A percentile compares a stretch with the other conserved stretches of the same genome.
phyloP scores from a whole-genome alignment of 2,329 filamentous ascomycete species.

The Ampelomyces quisqualis region DNA sequence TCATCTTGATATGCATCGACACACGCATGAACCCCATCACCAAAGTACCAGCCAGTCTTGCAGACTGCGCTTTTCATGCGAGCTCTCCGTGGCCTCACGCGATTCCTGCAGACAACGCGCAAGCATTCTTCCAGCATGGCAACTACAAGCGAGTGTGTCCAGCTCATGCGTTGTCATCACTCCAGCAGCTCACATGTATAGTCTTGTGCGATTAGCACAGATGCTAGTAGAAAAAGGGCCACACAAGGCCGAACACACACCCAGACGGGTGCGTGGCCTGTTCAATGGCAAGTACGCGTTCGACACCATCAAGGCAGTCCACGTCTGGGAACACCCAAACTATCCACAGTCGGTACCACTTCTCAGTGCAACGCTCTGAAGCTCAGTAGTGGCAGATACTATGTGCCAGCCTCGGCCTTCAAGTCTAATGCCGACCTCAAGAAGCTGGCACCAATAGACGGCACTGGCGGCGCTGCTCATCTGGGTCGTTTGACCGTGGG shows the following conservation, averaged over 20 bases:
- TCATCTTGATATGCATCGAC: slow-evolving; percentile 1
- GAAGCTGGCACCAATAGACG: slow-evolving; percentile 13
- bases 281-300: slow-evolving; percentile 37
- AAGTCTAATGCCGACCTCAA: slow-evolving; percentile 19
- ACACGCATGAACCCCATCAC: not conserved
- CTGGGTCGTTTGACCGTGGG: slow-evolving; percentile 25
- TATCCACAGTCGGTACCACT: slow-evolving; percentile 36
- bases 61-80: not conserved
- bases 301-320: slow-evolving; percentile 35
- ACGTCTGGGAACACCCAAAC: slow-evolving; percentile 44
- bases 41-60: not conserved
- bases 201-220: slow-evolving; percentile 45
- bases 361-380: not conserved
- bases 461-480: slow-evolving; percentile 22
- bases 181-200: slow-evolving; percentile 15
- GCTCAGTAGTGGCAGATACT: slow-evolving; percentile 24
- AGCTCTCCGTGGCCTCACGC: not conserved
- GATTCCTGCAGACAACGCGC: not conserved
- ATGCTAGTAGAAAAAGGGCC: slow-evolving; percentile 46
- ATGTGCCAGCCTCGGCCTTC: slow-evolving; percentile 28
- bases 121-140: slow-evolving; percentile 8
- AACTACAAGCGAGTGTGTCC: slow-evolving; percentile 10
- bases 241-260: slow-evolving; percentile 26
- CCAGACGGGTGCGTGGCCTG: slow-evolving; percentile 36
- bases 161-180: not conserved